phyloP scores from a whole-genome alignment of 768 basidiomycete species.

The Leccinum aurantiacum region DNA sequence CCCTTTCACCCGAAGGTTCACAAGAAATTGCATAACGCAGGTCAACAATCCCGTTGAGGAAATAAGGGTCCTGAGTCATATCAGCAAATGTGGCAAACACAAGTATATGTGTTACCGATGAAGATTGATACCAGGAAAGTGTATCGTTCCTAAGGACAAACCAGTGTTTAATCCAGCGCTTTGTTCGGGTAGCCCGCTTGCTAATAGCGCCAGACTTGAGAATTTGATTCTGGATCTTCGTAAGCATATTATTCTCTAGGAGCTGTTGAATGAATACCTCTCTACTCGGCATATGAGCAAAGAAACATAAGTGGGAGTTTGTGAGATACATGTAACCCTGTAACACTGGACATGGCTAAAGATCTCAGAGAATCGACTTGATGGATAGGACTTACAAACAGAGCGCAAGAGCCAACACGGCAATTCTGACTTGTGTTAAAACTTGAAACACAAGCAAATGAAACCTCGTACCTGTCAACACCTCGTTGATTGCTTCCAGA shows the following conservation, averaged over 20 bases:
- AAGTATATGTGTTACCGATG: slow-evolving; percentile 57
- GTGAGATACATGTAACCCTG: slow-evolving; percentile 99
- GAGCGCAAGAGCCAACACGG: slow-evolving; percentile 92
- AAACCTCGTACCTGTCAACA: slow-evolving; percentile 65
- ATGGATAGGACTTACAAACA: slow-evolving; percentile 60
- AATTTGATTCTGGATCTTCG: slow-evolving; percentile 69
- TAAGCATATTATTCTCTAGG: slow-evolving; percentile 9
- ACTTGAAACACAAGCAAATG: not conserved
- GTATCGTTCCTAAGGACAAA: slow-evolving; percentile 95
- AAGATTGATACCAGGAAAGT: slow-evolving; percentile 94
- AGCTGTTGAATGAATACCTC: slow-evolving; percentile 53
- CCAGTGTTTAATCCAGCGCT: slow-evolving; percentile 95
- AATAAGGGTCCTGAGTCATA: slow-evolving; percentile 83
- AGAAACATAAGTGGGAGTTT: slow-evolving; percentile 92
- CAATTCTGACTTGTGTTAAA: slow-evolving; percentile 58
- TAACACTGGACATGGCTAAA: slow-evolving; percentile 54
- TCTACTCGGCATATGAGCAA: slow-evolving; percentile 87
- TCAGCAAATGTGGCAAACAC: slow-evolving; percentile 9
- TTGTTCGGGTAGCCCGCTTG: slow-evolving; percentile 87
- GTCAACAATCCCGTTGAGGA: slow-evolving; percentile 95
- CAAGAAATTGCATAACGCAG: slow-evolving; percentile 91
- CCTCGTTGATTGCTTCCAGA: slow-evolving; percentile 76
- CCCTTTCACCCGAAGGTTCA: slow-evolving; percentile 74
- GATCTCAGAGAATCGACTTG: not conserved
- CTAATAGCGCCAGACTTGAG: slow-evolving; percentile 89